Evolutionary conservation across 2,329 filamentous ascomycete genomes (phyloP).

Genomic region (Lasiodiplodia gonubiensis): DNA sequence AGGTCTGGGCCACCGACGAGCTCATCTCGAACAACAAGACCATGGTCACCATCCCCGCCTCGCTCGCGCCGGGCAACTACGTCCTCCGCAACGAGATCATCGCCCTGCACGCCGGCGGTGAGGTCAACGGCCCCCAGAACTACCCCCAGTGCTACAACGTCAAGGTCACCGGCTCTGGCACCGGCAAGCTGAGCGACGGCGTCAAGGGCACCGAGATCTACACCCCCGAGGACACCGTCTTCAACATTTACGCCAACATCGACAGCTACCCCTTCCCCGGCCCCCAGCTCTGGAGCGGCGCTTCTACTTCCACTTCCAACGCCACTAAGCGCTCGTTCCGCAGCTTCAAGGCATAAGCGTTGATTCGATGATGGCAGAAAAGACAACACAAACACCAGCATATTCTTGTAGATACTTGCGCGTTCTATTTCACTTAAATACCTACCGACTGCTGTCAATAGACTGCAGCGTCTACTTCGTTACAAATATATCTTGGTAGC

Average conservation of each 20-base stretch:
- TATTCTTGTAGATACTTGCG: slow-evolving; percentile 23
- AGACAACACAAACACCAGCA: background rate
- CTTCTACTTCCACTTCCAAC: slow-evolving; percentile 10
- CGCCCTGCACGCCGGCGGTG: slow-evolving; percentile 43
- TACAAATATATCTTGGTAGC: slow-evolving; percentile 10
- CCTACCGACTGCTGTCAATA: background rate
- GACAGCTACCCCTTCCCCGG: slow-evolving; percentile 25
- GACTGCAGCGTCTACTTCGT: background rate
- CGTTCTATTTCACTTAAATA: background rate
- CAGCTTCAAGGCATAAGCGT: slow-evolving; percentile 7
- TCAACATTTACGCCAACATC: slow-evolving; percentile 28
- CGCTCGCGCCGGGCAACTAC: slow-evolving; percentile 43
- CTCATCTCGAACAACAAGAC: slow-evolving; percentile 35
- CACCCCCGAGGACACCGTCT: slow-evolving; percentile 33
- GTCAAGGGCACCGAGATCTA: slow-evolving; percentile 42
- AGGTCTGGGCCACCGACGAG: slow-evolving; percentile 42
- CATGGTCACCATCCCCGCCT: slow-evolving; percentile 40
- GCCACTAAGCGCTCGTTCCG: slow-evolving; percentile 6
- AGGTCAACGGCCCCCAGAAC: slow-evolving; percentile 40
- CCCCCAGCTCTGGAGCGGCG: slow-evolving; percentile 23
- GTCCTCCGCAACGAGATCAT: slow-evolving; percentile 44
- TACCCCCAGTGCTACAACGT: slow-evolving; percentile 46
- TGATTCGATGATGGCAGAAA: background rate
- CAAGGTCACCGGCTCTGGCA: slow-evolving; percentile 40
- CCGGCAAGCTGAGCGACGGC: slow-evolving; percentile 35